phyloP scores from a whole-genome alignment of 129 eudicot genomes.

The Mikania micrantha region DNA sequence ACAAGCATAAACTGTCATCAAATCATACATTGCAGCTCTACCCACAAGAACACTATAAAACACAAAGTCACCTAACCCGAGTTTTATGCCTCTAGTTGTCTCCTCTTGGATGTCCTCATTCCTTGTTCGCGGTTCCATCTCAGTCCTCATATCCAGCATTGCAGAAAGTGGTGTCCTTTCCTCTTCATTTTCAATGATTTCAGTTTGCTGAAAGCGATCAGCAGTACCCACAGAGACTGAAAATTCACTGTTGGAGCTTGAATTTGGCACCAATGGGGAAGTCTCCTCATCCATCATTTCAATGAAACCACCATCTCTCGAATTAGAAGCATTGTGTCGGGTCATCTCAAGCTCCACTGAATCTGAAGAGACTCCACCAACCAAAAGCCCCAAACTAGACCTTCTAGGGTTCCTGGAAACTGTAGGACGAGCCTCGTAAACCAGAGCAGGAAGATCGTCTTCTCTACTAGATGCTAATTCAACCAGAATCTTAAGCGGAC shows the following conservation, averaged over 20 bases:
- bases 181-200: conserved; percentile 28
- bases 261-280: conserved; percentile 59
- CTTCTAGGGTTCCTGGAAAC: conserved; percentile 29
- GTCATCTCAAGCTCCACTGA: conserved; percentile 38
- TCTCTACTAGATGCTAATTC: conserved; percentile 80
- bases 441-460: conserved; percentile 87
- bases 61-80: conserved; percentile 94
- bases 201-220: conserved; percentile 6
- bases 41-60: conserved; percentile 98
- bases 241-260: conserved; percentile 17
- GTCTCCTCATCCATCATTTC: conserved; percentile 44
- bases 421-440: conserved; percentile 83
- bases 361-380: conserved; percentile 38
- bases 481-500: conserved; percentile 85
- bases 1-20: conserved; percentile 99
- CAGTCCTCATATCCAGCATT: conserved; percentile 28
- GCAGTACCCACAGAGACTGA: neutral
- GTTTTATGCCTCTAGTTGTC: conserved; percentile 64
- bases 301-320: conserved; percentile 15
- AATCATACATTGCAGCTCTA: conserved; percentile 98
- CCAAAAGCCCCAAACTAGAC: conserved; percentile 52
- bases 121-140: conserved; percentile 21
- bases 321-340: conserved; percentile 4
- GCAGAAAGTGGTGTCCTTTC: conserved; percentile 35
- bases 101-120: conserved; percentile 8